Conservation (phyloP, 2,329 filamentous ascomycete genomes). For the Tolypocladium pustulatum region DNA sequence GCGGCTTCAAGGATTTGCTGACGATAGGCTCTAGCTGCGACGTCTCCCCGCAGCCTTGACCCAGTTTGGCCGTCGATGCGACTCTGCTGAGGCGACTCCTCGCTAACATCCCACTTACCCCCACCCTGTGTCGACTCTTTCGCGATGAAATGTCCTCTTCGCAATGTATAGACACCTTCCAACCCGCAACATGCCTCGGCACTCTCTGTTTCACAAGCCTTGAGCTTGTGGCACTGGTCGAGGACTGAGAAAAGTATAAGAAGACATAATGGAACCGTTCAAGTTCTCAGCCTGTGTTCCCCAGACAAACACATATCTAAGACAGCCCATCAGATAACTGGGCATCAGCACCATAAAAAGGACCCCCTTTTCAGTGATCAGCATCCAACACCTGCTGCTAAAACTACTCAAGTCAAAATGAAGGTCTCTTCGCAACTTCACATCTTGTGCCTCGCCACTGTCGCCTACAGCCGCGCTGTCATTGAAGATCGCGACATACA, state of each 20-base stretch:
- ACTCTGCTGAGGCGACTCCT: not conserved
- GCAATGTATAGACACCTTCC: not conserved
- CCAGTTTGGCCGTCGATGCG: not conserved
- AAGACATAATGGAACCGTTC: not conserved
- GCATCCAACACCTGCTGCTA: not conserved
- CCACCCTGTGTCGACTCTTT: not conserved
- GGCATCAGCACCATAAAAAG: not conserved
- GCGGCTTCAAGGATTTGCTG: not conserved
- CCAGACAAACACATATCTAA: not conserved
- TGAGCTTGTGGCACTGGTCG: not conserved
- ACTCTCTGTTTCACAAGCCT: not conserved
- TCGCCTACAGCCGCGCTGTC: not conserved
- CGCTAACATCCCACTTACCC: not conserved
- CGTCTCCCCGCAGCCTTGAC: not conserved
- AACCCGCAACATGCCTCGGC: not conserved
- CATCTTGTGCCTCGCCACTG: not conserved
- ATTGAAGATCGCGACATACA: not conserved
- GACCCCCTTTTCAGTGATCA: no score
- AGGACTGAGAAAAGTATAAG: not conserved
- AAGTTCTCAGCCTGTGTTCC: not conserved
- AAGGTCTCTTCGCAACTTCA: conserved; percentile 1
- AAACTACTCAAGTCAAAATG: not conserved
- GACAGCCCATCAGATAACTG: not conserved
- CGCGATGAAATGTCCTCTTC: not conserved
- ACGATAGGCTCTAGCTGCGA: not conserved